Base-by-base conservation (phyloP, 768 basidiomycete species). In the Suillus decipiens region DNA sequence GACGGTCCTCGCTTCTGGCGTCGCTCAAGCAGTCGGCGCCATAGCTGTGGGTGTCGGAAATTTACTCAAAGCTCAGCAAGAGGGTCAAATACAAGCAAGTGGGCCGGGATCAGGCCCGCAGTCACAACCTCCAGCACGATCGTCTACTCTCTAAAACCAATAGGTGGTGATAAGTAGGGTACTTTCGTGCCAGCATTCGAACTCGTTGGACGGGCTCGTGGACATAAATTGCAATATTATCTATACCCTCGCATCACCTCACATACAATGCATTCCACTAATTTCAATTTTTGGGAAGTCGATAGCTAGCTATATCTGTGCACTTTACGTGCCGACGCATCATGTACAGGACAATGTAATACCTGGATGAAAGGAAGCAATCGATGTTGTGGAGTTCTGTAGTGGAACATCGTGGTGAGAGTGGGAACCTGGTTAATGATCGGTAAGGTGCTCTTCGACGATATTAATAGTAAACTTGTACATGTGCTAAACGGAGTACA, bases 11-110 rank as follows among this genome's bases (percentile, higher is more conserved):
- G 90, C 91, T 11, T 84, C 89, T 17, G 82, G 86, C 14, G 87
- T 91, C 15, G 89, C 85, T 15, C 90, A 92, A 67, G 90, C 91
- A 1, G 86, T 90, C 31, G 90, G 91, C 11, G 89, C 89, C 1
- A 86, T 92, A 63, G 91, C 90, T 1, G 83, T 92, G 3, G 90
- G 91, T 2, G 77, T 92, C 37, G 90, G 90, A 1, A 83, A 80
- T 41, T 73, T 81, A 73, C 75, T 86, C 60, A 82, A 84, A 70
- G 78, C 82, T 2, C 76, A 80, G 34, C 81, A 83, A 34, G 81
- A 83, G 53, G 71, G 75, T 15, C 74, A 75, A n/a, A 14, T 76
- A 14, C 68, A 76, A 42, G 7, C 51, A 15, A 36, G 54, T 0
- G 67, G 69, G 15, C 64, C 73, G 37, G 71, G 68, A 15, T 69